These are phyloP conservation scores for Botryosphaeria dothidea DNA, from an alignment of 2,329 filamentous ascomycete species.

Conservation along the genomic window DNA sequence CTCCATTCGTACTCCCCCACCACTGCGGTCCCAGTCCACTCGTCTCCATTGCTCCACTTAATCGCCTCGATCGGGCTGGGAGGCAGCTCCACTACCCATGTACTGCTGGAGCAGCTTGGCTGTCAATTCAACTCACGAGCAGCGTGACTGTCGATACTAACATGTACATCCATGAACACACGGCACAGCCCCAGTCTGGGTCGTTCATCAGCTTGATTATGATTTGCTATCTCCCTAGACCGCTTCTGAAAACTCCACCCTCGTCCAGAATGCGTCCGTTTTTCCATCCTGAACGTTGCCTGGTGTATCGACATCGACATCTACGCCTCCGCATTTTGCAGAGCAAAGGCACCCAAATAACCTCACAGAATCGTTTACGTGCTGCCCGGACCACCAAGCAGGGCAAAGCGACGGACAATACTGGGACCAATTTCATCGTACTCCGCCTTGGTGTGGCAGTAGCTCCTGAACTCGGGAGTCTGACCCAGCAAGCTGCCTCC, in stretches of 20 bases:
- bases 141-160: not conserved
- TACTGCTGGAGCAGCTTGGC: not conserved
- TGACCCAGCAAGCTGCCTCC: constrained; percentile 94
- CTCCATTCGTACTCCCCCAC: not conserved
- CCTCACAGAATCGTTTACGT: constrained; percentile 48
- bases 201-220: constrained; percentile 16
- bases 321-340: not conserved
- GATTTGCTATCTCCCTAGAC: constrained; percentile 1
- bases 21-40: not conserved
- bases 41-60: not conserved
- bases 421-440: constrained; percentile 64
- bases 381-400: constrained; percentile 87
- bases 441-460: constrained; percentile 76
- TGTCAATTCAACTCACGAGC: not conserved
- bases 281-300: not conserved
- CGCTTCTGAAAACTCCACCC: constrained; percentile 9
- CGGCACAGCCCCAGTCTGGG: not conserved
- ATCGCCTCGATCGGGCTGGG: not conserved
- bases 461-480: constrained; percentile 97
- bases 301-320: constrained; percentile 13
- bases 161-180: not conserved
- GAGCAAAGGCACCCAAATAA: not conserved
- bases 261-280: constrained; percentile 1
- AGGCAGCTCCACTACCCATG: not conserved
- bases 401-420: constrained; percentile 91